Percentiles rank a stretch among this genome's conserved stretches.
These are phyloP conservation scores for Lachnum nothofagi DNA, from an alignment of 2,329 filamentous ascomycete species.

Conservation along the genomic window DNA sequence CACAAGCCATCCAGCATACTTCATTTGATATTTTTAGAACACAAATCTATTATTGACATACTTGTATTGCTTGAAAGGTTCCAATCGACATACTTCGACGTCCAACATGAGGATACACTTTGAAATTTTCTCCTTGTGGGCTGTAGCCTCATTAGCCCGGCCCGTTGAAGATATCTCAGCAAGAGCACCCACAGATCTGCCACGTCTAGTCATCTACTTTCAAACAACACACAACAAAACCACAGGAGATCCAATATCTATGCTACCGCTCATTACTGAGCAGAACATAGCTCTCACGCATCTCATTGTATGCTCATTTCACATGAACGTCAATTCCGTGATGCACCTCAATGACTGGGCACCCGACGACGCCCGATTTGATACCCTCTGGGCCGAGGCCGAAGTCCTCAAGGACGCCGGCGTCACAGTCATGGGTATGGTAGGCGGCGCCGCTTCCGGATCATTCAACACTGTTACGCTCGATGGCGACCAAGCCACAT, in stretches of 20 bases:
- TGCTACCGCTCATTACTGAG: not conserved
- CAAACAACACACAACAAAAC: not conserved
- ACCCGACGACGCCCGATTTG: constrained; percentile 6
- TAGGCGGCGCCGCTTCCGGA: constrained; percentile 13
- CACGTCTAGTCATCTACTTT: not conserved
- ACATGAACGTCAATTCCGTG: not conserved
- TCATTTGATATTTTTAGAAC: too few relatives aligned
- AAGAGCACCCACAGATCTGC: not conserved
- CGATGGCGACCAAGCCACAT: constrained; percentile 20
- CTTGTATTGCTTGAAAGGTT: too few relatives aligned
- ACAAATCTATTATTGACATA: too few relatives aligned
- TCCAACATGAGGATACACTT: too few relatives aligned
- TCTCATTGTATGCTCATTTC: not conserved
- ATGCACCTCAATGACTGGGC: constrained; percentile 14
- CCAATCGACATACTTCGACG: too few relatives aligned
- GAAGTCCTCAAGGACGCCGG: constrained; percentile 7
- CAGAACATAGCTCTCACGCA: not conserved
- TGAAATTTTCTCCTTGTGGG: not conserved
- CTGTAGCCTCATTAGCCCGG: not conserved
- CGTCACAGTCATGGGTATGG: constrained; percentile 15
- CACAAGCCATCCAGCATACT: too few relatives aligned
- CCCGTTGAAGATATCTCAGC: not conserved
- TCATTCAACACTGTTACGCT: constrained; percentile 37
- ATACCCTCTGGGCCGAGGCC: constrained; percentile 12
- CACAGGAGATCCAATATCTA: not conserved